Percentiles rank a stretch among this genome's conserved stretches.
Evolutionary conservation across 164 flowering plant species (phyloP).

Genomic region (Umbilicus rupestris): DNA sequence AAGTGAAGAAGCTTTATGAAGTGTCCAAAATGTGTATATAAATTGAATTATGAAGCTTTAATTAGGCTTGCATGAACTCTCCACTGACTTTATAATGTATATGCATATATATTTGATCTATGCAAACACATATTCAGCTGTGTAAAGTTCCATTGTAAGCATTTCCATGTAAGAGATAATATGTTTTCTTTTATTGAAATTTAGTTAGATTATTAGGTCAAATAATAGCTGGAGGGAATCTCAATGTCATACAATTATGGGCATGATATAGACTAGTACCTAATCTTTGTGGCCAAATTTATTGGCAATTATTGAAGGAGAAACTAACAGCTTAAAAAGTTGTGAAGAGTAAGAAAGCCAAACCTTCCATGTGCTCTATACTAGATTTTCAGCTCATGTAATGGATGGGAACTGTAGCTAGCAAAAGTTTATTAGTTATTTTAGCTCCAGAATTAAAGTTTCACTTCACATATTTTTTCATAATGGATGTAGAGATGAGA

Average conservation of each 20-base stretch:
- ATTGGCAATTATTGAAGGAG: neutral
- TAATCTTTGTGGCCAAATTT: neutral
- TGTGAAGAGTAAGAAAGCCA: neutral
- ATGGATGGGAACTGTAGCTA: neutral
- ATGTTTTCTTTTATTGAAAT: neutral
- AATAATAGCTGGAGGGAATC: neutral
- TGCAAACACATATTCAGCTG: too few relatives aligned
- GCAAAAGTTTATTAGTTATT: neutral
- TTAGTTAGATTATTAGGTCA: neutral
- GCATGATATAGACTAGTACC: constrained; percentile 3
- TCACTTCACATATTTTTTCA: too few relatives aligned
- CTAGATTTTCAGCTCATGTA: neutral
- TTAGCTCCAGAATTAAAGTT: too few relatives aligned
- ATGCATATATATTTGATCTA: too few relatives aligned
- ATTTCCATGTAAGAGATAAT: neutral
- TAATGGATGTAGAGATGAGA: too few relatives aligned
- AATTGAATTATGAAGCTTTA: neutral
- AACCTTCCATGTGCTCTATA: constrained; percentile 4
- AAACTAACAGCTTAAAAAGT: neutral
- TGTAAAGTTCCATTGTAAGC: too few relatives aligned
- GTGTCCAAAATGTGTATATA: neutral
- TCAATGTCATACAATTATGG: neutral
- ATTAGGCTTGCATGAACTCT: too few relatives aligned
- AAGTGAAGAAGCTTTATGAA: neutral
- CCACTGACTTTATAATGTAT: too few relatives aligned